Evolutionary conservation across 805 yeast species (phyloP).

Genomic region (Metschnikowia continentalis): DNA sequence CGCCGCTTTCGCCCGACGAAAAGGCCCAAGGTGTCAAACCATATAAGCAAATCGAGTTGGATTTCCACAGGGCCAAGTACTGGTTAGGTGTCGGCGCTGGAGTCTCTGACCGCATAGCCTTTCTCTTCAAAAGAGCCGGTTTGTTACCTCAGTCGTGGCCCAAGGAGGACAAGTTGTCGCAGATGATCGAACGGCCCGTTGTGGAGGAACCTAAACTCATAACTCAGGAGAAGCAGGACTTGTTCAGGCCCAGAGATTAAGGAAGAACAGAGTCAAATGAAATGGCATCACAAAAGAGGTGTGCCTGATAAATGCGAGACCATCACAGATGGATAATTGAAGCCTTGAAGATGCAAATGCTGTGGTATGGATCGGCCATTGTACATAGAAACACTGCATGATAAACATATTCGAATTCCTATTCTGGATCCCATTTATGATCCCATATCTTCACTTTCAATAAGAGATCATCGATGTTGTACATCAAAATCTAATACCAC

Average conservation of each 20-base stretch:
- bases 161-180: slow-evolving; percentile 38
- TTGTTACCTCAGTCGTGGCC: slow-evolving; percentile 60
- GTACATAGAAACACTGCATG: not conserved
- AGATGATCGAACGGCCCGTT: slow-evolving; percentile 26
- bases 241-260: slow-evolving; percentile 30
- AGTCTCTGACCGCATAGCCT: slow-evolving; percentile 77
- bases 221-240: slow-evolving; percentile 31
- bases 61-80: slow-evolving; percentile 84
- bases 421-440: too few relatives aligned
- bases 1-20: slow-evolving; percentile 61
- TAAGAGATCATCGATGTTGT: not conserved
- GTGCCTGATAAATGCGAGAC: too few relatives aligned
- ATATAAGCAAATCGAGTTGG: slow-evolving; percentile 74
- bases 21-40: slow-evolving; percentile 54
- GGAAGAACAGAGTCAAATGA: too few relatives aligned
- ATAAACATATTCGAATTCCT: not conserved
- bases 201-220: slow-evolving; percentile 23
- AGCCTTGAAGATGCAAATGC: too few relatives aligned
- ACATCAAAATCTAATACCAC: not conserved
- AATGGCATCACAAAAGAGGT: too few relatives aligned
- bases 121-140: slow-evolving; percentile 75
- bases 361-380: not conserved
- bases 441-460: too few relatives aligned
- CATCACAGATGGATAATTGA: too few relatives aligned
- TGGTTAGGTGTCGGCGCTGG: slow-evolving; percentile 98